These are phyloP conservation scores for Paramecium sonneborni DNA, from an alignment of 73 alveolate genomes.

Conservation along the genomic window DNA sequence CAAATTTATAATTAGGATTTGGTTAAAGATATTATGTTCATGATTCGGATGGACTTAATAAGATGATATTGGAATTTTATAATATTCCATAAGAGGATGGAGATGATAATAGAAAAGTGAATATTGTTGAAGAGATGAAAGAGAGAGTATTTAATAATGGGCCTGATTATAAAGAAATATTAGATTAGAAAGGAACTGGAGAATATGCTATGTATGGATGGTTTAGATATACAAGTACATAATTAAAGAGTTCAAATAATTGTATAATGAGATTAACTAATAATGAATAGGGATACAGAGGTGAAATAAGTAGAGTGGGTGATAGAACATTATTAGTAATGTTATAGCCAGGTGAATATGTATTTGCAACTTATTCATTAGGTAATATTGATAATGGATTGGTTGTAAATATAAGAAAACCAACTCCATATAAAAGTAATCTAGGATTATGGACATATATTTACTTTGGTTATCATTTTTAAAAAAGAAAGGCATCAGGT, in stretches of 20 bases:
- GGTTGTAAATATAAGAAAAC: background rate
- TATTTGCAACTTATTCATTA: constrained; percentile 8
- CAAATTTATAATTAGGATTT: background rate
- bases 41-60: background rate
- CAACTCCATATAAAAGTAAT: background rate
- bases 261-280: background rate
- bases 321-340: constrained; percentile 39
- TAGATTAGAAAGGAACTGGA: background rate
- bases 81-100: background rate
- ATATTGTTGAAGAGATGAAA: background rate
- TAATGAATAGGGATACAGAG: constrained; percentile 26
- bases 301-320: constrained; percentile 4
- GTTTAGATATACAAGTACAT: constrained; percentile 12
- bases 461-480: background rate
- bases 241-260: background rate
- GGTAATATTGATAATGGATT: constrained; percentile 1
- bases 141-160: background rate
- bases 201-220: constrained; percentile 41
- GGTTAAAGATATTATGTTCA: background rate
- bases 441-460: constrained; percentile 31
- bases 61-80: background rate
- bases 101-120: background rate
- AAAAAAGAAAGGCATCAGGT: background rate
- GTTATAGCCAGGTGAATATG: constrained; percentile 26
- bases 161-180: background rate